phyloP scores from a whole-genome alignment of 78 protist genomes.

The Dictyostelium intermedium region DNA sequence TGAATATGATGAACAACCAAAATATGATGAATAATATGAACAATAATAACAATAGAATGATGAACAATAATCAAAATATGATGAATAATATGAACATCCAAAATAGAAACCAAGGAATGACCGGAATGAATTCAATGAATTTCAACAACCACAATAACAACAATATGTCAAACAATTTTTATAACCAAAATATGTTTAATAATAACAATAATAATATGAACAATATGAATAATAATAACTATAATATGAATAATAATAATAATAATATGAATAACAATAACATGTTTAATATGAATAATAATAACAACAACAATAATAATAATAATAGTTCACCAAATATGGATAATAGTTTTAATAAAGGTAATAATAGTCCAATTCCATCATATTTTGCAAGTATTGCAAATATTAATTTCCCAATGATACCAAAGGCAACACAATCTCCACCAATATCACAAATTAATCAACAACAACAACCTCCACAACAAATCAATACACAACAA shows the following conservation, averaged over 20 bases:
- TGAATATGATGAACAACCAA: background rate
- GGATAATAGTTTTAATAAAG: background rate
- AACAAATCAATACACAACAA: background rate
- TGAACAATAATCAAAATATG: background rate
- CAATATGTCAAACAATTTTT: background rate
- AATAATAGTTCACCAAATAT: background rate
- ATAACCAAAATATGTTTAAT: background rate
- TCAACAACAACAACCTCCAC: background rate
- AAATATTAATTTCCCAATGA: constrained; percentile 4
- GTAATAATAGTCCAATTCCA: background rate
- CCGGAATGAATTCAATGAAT: background rate
- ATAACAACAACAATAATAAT: background rate
- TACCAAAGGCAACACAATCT: background rate
- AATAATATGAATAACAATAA: background rate
- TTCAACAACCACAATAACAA: constrained; percentile 5
- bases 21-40: background rate
- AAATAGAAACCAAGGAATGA: background rate
- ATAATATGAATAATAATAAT: background rate
- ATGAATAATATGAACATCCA: too few relatives aligned
- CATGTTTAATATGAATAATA: background rate
- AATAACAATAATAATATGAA: background rate
- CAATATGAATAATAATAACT: background rate
- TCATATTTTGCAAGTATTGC: constrained; percentile 4
- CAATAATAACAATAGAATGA: background rate
- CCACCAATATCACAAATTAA: background rate